A percentile compares a stretch with the other conserved stretches of the same genome.
phyloP scores from a whole-genome alignment of 345 rosid species.

The Salix viminalis region DNA sequence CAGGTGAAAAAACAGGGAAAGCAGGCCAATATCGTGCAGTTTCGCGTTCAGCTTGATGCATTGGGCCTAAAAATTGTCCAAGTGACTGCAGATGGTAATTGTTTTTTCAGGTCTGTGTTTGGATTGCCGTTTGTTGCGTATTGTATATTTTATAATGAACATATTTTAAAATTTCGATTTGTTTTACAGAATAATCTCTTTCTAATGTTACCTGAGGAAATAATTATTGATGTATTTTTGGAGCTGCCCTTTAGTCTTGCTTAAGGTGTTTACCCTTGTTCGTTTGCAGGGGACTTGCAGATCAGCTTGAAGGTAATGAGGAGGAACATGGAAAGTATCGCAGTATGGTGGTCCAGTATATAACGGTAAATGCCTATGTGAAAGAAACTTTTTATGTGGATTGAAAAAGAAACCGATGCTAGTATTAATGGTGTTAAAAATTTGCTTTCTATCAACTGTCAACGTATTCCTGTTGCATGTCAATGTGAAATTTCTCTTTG shows the following conservation, averaged over 20 bases:
- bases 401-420: neutral
- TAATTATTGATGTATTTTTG: neutral
- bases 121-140: neutral
- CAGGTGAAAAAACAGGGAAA: slow-evolving; percentile 75
- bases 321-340: slow-evolving; percentile 75
- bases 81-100: slow-evolving; percentile 89
- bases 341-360: slow-evolving; percentile 63
- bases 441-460: too few species aligned
- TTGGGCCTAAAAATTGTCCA: slow-evolving; percentile 69
- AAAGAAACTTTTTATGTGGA: neutral
- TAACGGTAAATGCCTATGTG: slow-evolving; percentile 40
- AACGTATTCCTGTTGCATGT: neutral
- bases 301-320: slow-evolving; percentile 83
- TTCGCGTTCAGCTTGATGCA: slow-evolving; percentile 59
- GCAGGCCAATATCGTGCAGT: slow-evolving; percentile 54
- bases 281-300: slow-evolving; percentile 73
- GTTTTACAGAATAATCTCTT: too few species aligned
- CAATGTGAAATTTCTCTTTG: slow-evolving; percentile 4
- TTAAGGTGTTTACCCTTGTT: slow-evolving; percentile 31
- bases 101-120: slow-evolving; percentile 85
- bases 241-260: neutral
- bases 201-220: neutral
- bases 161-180: too few species aligned
- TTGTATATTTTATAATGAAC: neutral
- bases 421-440: too few species aligned